Evolutionary conservation across 169 alveolate genomes (phyloP), one percentile per base, ranked within the genome.

Genomic region (Cryptosporidium sp.): DNA sequence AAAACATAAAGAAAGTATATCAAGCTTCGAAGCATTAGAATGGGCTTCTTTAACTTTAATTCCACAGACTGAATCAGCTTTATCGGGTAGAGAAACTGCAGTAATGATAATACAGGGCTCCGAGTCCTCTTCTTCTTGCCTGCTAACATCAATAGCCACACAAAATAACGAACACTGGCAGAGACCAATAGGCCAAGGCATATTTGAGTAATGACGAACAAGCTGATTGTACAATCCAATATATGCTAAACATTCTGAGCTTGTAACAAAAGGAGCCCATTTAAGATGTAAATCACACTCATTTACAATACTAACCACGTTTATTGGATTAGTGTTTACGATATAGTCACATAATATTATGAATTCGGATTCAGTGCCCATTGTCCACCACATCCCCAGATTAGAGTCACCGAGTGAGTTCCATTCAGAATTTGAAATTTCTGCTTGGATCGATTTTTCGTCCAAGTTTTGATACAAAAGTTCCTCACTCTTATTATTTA

Each of bases 351-450:
- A 80, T 12, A 80, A 35, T 41, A 80, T 65, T 41, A 41, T 9
- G n/a, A 80, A 80, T 8, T 80, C 89, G 4, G 89, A 80, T 21
- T 80, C 75, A 12, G 75, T 41, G 0, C 75, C 74, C 69, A 80
- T 80, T 9, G 89, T 70, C 89, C 89, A 80, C 89, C 89, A 80
- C 89, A 80, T 80, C 29, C 89, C 89, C 50, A 80, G 16, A 41
- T 62, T 80, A 5, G 89, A 80, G 14, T 80, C 89, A 0, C 75
- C 89, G 16, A 80, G 65, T 10, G 89, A 62, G 41, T 80, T 80
- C 89, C 89, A 80, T 48, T 80, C 89, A 29, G 74, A 31, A 33
- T 33, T 26, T 21, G 31, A 41, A 14, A 43, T 43, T 7, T 62
- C 75, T n/a, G 41, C 12, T 21, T 71, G 23, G 58, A 29, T 23